Evolutionary conservation across 2,329 filamentous ascomycete genomes (phyloP).

Genomic region (Sordariomycetes sp.): DNA sequence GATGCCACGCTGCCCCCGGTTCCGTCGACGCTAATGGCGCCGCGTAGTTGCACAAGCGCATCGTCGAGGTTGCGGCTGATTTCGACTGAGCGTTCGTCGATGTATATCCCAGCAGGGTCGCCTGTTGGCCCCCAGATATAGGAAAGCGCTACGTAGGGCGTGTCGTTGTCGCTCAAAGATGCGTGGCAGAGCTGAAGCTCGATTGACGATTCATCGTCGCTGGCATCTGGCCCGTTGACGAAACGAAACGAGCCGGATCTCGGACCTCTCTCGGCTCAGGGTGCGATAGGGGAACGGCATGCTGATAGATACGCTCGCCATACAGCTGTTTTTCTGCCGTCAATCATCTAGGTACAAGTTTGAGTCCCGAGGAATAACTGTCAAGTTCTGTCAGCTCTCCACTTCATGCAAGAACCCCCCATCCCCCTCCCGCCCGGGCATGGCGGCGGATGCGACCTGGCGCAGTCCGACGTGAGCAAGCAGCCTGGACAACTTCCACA

Average conservation of each 20-base stretch:
- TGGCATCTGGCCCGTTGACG: neutral
- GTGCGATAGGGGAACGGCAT: neutral
- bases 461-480: too few species aligned
- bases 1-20: neutral
- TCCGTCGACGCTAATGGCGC: conserved; percentile 12
- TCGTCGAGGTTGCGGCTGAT: conserved; percentile 6
- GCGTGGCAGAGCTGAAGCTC: conserved; percentile 7
- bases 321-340: too few species aligned
- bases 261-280: neutral
- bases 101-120: neutral
- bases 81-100: conserved; percentile 2
- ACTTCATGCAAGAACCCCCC: too few species aligned
- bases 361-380: too few species aligned
- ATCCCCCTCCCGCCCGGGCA: too few species aligned
- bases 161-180: neutral
- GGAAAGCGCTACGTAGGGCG: conserved; percentile 9
- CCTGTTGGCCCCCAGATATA: conserved; percentile 10
- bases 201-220: neutral
- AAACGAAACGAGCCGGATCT: conserved; percentile 10
- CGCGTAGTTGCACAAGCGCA: conserved; percentile 7
- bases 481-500: too few species aligned
- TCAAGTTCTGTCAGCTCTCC: too few species aligned
- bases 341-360: too few species aligned
- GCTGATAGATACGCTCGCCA: too few species aligned
- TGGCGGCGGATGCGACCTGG: too few species aligned